Evolutionary conservation across 1,284 basidiomycete genomes (phyloP), one percentile per base, ranked within the genome.

Genomic region (Boletus semigastroideus): DNA sequence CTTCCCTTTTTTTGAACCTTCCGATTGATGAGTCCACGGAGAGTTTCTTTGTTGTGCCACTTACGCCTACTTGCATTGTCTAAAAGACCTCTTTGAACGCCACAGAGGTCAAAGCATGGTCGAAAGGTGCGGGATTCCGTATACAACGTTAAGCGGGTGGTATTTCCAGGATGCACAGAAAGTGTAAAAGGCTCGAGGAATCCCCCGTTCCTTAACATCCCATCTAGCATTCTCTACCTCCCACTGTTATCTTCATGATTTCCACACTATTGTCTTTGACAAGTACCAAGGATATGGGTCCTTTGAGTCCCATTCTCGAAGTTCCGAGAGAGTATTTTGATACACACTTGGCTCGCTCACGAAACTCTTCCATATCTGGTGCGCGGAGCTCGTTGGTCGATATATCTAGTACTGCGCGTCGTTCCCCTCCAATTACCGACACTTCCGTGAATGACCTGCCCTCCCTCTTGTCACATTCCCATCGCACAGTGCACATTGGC

Each of bases 41-140:
- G 22, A 46, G 17, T 52, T 54, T 45, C 49, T 59, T 52, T 55
- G 50, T 45, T 48, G 53, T 53, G 46, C 53, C 30, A 44, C 50
- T 44, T 56, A 46, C 37, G n/a, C 17, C 43, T 30, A 33, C 47
- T 30, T 25, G 43, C 62, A 65, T 68, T 70, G 49, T 70, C 46
- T 44, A 28, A 41, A 27, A 33, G 44, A 38, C 42, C 31, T 49
- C 41, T 42, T 48, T 43, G 6, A 31, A 45, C 49, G 47, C 61
- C 61, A 53, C 54, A 28, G 34, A 34, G 40, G 54, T 47, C 63
- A 65, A 65, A 59, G 38, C 59, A 42, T 40, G 40, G 43, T 37
- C 38, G 10, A 46, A n/a, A n/a, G 42, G 41, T 44, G 42, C 51
- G 48, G 44, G 33, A 42, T 36, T 49, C 37, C 49, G 49, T 22